phyloP scores from a whole-genome alignment of 176 grass and related monocot genomes.

The Elaeis guineensis region DNA sequence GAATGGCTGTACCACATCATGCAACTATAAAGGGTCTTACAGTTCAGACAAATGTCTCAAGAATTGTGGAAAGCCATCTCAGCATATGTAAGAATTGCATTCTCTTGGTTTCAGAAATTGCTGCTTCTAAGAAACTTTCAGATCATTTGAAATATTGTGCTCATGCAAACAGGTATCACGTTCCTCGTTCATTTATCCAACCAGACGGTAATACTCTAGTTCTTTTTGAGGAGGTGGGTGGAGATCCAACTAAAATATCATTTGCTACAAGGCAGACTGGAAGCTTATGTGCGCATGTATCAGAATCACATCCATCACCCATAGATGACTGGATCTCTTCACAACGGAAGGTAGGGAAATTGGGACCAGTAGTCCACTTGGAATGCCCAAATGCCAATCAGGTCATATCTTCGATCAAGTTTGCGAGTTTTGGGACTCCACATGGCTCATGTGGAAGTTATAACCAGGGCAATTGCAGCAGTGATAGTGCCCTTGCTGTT shows the following conservation, averaged over 20 bases:
- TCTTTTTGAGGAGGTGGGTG: slow-evolving; percentile 86
- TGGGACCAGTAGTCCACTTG: slow-evolving; percentile 47
- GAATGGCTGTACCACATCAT: slow-evolving; percentile 55
- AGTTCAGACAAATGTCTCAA: slow-evolving; percentile 66
- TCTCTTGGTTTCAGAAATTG: background rate
- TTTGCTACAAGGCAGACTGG: slow-evolving; percentile 47
- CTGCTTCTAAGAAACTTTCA: too few species aligned
- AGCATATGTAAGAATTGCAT: slow-evolving; percentile 48
- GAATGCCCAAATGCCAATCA: slow-evolving; percentile 58
- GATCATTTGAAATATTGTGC: background rate
- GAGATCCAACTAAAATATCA: slow-evolving; percentile 73
- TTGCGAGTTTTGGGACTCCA: slow-evolving; percentile 92
- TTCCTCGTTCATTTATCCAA: slow-evolving; percentile 70
- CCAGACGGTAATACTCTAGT: slow-evolving; percentile 68
- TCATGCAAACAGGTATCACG: slow-evolving; percentile 67
- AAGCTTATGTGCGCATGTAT: slow-evolving; percentile 67
- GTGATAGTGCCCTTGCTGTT: slow-evolving; percentile 48
- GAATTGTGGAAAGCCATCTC: slow-evolving; percentile 92
- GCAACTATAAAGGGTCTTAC: slow-evolving; percentile 73
- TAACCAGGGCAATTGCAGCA: slow-evolving; percentile 69
- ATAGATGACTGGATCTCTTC: slow-evolving; percentile 45
- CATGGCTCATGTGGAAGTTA: slow-evolving; percentile 70
- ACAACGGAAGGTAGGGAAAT: slow-evolving; percentile 31
- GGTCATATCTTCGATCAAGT: slow-evolving; percentile 70
- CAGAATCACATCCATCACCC: slow-evolving; percentile 68